Base-by-base conservation (phyloP, 805 yeast species). In the Saccharomycopsis javanensis region DNA sequence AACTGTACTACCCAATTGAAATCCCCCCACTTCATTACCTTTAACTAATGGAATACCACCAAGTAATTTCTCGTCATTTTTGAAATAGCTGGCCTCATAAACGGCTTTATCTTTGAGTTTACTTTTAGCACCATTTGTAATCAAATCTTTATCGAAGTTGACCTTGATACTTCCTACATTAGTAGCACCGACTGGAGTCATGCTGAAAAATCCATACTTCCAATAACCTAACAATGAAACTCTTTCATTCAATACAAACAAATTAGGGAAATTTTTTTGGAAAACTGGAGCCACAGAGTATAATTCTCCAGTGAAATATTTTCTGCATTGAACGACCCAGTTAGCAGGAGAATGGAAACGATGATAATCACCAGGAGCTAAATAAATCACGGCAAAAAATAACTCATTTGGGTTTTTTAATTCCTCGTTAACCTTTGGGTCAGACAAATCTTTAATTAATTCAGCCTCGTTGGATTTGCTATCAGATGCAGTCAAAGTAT, bases 101-200 rank as follows among this genome's bases (percentile, higher is more conserved):
- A 96, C 92, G 0, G 95, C 85, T 60, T 86, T 82, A 64, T 87
- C 86, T 66, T 78, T 79, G 46, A 79, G 75, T 65, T 73, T 75
- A 68, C 81, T 84, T 63, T 81, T 82, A 50, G 78, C 76, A 33
- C 82, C 83, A 69, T 94, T 94, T 13, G 99, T 94, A 38, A 85
- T 79, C 66, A 94, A 79, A 66, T 88, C 91, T 71, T 85, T 85
- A 71, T 94, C 99, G 66, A 94, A 94, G 67, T 91, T 89, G 63
- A 94, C 78, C 59, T 86, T 83, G 63, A 94, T 94, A 65, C 96
- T 86, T 5, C 99, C 99, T 31, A 94, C 99, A 71, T 94, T 94
- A 2, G 99, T 94, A 25, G 99, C 99, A 13, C 99, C 99, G 11
- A 94, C 99, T 0, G 99, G 97, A 0, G 96, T 92, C 99, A 94